Base-by-base conservation (phyloP, 2,329 filamentous ascomycete genomes). In the Colletotrichum chrysophilum region DNA sequence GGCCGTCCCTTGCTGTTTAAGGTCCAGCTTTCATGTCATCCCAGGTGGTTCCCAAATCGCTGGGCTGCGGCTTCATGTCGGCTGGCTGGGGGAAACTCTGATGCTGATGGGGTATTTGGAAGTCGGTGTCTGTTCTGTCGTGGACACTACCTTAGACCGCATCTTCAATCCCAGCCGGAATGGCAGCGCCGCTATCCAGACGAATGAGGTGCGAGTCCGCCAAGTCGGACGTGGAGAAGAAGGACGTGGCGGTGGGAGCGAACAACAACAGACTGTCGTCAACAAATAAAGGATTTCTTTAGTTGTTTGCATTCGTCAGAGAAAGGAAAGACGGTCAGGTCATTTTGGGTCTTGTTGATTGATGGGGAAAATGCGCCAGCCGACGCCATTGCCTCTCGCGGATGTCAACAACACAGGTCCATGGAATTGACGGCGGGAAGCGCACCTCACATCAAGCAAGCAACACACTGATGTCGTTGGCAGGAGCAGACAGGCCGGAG, bases 21-120 rank as follows among this genome's bases (percentile, higher is more conserved):
- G 70, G 74, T 76, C 48, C 74, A 68, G 34, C 58, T 64, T 28
- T 48, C 64, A 32, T 73, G 70, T 60, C 73, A 73, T 75, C 70
- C 70, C 64, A 75, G 32, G 64, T 73, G 48, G 21, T 36, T 61
- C 32, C 66, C 67, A 7, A 62, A 34, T 30, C 28, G 32, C 58
- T 34, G 32, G 64, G 38, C 60, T 28, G 43, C 30, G 30, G 70
- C 69, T 34, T 74, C 56, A 18, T 28, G 4, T 67, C 30, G 61
- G 62, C 26, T 36, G 58, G 60, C 8, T 38, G 24, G 58, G 58
- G 43, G 43, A 66, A 66, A 58, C n/a, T 64, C 24, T 64, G 32
- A n/a, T 34, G n/a, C 38, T 28, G 13, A 21, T 52, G 38, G 43
- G n/a, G 28, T 34, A 55, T 62, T 67, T 12, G 30, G 32, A 62